A percentile compares a stretch with the other conserved stretches of the same genome.
These are phyloP conservation scores for Graphilbum ipis-grandicollis DNA, from an alignment of 2,329 filamentous ascomycete species.

Conservation along the genomic window DNA sequence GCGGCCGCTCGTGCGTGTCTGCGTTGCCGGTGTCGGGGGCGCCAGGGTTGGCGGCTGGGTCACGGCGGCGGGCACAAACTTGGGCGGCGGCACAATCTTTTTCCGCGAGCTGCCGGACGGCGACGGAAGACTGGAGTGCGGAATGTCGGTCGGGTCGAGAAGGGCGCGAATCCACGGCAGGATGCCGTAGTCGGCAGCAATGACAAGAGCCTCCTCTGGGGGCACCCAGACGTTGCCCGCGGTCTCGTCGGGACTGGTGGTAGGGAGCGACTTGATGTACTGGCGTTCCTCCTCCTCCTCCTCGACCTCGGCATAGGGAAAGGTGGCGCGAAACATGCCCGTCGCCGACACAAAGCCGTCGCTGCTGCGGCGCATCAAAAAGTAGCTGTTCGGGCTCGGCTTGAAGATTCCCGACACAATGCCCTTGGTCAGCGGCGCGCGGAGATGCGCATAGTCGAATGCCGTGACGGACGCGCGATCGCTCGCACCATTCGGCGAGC, in stretches of 20 bases:
- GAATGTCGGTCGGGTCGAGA: slow-evolving; percentile 70
- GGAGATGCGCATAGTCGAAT: slow-evolving; percentile 92
- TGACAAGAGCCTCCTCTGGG: slow-evolving; percentile 58
- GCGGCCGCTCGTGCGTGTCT: slow-evolving; percentile 24
- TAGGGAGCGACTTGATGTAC: slow-evolving; percentile 67
- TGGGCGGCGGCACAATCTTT: slow-evolving; percentile 66
- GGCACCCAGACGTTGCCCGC: slow-evolving; percentile 96
- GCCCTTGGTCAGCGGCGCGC: slow-evolving; percentile 81
- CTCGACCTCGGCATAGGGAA: slow-evolving; percentile 54
- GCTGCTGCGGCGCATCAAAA: slow-evolving; percentile 80
- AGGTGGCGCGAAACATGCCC: slow-evolving; percentile 85
- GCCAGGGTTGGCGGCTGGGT: slow-evolving; percentile 30
- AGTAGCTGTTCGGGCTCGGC: slow-evolving; percentile 79
- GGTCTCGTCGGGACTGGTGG: slow-evolving; percentile 78
- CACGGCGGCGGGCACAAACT: slow-evolving; percentile 32
- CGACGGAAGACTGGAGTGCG: slow-evolving; percentile 27
- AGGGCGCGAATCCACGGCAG: slow-evolving; percentile 80
- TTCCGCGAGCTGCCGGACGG: slow-evolving; percentile 42
- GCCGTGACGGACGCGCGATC: slow-evolving; percentile 59
- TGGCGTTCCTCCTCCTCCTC: slow-evolving; percentile 64
- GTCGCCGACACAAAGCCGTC: slow-evolving; percentile 76
- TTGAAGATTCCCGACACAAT: slow-evolving; percentile 88
- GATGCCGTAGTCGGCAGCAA: slow-evolving; percentile 80
- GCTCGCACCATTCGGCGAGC: slow-evolving; percentile 52
- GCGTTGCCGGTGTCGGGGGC: slow-evolving; percentile 19